A percentile compares a stretch with the other conserved stretches of the same genome.
phyloP scores from a whole-genome alignment of 2,329 filamentous ascomycete species.

The Plenodomus lindquistii region DNA sequence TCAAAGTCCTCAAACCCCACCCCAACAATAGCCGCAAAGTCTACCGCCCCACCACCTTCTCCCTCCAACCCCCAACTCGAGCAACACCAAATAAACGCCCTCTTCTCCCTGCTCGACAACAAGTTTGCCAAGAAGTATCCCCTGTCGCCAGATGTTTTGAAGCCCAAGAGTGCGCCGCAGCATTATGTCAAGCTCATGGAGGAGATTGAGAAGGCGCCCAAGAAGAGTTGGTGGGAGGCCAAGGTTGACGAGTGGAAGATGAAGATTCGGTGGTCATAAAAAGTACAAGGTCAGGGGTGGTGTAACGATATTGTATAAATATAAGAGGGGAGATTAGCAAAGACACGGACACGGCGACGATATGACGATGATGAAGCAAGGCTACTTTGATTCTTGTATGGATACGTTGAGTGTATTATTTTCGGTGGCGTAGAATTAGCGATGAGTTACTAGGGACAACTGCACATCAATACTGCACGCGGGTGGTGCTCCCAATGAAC shows the following conservation, averaged over 20 bases:
- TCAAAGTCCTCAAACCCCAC: conserved; percentile 16
- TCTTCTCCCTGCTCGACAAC: conserved; percentile 64
- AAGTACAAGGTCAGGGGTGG: not conserved
- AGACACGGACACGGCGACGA: too few species aligned
- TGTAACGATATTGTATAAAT: not conserved
- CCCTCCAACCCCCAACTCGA: conserved; percentile 38
- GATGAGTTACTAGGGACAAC: too few species aligned
- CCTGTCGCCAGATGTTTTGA: conserved; percentile 30
- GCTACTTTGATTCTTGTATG: too few species aligned
- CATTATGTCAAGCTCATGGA: conserved; percentile 42
- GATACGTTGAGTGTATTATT: too few species aligned
- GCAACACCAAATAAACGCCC: conserved; percentile 57
- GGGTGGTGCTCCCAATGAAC: too few species aligned
- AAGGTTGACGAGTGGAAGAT: conserved; percentile 44
- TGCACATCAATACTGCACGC: too few species aligned
- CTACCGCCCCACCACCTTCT: conserved; percentile 12
- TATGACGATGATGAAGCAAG: too few species aligned
- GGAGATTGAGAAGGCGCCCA: conserved; percentile 42
- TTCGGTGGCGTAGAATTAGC: too few species aligned
- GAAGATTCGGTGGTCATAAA: conserved; percentile 40
- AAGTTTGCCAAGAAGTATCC: conserved; percentile 54
- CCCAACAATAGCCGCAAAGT: not conserved
- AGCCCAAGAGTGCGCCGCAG: conserved; percentile 38
- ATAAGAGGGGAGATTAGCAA: not conserved
- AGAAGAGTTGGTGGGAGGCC: conserved; percentile 40